Evolutionary conservation across 2,329 filamentous ascomycete species (phyloP).

Genomic region (Orbilia quercus): DNA sequence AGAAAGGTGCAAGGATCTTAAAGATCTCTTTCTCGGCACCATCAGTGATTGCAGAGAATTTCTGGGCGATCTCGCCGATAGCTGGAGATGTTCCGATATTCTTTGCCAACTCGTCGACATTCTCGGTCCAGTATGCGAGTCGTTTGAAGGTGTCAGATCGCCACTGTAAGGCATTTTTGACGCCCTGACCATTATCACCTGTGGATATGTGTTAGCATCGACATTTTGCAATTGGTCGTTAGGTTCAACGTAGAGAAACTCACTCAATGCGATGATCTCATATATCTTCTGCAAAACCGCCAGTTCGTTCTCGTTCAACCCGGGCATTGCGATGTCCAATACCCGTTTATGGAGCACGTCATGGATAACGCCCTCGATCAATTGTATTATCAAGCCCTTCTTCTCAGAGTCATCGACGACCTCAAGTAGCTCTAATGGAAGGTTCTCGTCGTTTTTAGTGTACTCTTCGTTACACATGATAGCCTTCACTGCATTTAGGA

Average conservation of each 20-base stretch:
- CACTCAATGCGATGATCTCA: constrained; percentile 26
- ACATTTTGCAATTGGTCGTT: too few species aligned
- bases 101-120: constrained; percentile 23
- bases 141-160: constrained; percentile 36
- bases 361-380: constrained; percentile 47
- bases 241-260: constrained; percentile 22
- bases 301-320: constrained; percentile 11
- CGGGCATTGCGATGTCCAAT: constrained; percentile 34
- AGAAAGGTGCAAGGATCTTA: constrained; percentile 36
- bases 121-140: constrained; percentile 44
- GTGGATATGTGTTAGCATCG: neutral
- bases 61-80: constrained; percentile 9
- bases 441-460: constrained; percentile 14
- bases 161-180: constrained; percentile 34
- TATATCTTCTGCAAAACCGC: constrained; percentile 33
- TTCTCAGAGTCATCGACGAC: constrained; percentile 31
- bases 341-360: constrained; percentile 33
- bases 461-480: constrained; percentile 35
- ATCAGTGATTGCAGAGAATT: constrained; percentile 19
- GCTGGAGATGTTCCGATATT: constrained; percentile 22
- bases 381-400: constrained; percentile 36
- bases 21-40: constrained; percentile 24
- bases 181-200: constrained; percentile 40
- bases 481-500: constrained; percentile 25
- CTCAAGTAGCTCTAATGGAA: constrained; percentile 27